phyloP scores from a whole-genome alignment of 768 basidiomycete species.

The Russula sp. region DNA sequence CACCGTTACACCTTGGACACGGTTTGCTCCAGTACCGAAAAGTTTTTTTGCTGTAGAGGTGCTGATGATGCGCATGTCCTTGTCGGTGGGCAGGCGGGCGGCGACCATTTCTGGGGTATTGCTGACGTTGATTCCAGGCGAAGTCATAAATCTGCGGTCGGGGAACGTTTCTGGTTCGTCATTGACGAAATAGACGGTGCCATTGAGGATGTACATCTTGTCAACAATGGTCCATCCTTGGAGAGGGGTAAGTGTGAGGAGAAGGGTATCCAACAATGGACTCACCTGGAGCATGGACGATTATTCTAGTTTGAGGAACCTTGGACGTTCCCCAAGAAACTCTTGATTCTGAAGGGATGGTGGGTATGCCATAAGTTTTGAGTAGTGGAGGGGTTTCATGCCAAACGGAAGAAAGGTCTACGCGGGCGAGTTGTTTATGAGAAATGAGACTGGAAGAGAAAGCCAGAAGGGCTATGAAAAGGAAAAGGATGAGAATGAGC shows the following conservation, averaged over 20 bases:
- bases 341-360: conserved; percentile 6
- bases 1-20: conserved; percentile 74
- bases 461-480: conserved; percentile 26
- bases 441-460: conserved; percentile 4
- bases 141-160: conserved; percentile 58
- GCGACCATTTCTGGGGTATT: conserved; percentile 49
- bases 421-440: neutral
- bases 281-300: conserved; percentile 70
- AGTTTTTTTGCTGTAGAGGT: conserved; percentile 55
- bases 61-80: conserved; percentile 72
- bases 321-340: conserved; percentile 26
- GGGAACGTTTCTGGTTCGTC: conserved; percentile 64
- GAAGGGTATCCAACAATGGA: neutral
- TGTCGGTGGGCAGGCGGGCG: conserved; percentile 63
- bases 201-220: conserved; percentile 72
- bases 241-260: neutral
- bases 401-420: conserved; percentile 1
- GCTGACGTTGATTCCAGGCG: conserved; percentile 53
- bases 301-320: conserved; percentile 54
- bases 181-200: conserved; percentile 75
- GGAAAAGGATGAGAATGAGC: conserved; percentile 25
- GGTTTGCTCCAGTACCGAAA: conserved; percentile 65
- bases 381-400: neutral
- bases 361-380: neutral
- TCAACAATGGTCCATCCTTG: conserved; percentile 90